Base-by-base conservation (phyloP, 1,139 yeast species). In the Magnusiomyces ingens region DNA sequence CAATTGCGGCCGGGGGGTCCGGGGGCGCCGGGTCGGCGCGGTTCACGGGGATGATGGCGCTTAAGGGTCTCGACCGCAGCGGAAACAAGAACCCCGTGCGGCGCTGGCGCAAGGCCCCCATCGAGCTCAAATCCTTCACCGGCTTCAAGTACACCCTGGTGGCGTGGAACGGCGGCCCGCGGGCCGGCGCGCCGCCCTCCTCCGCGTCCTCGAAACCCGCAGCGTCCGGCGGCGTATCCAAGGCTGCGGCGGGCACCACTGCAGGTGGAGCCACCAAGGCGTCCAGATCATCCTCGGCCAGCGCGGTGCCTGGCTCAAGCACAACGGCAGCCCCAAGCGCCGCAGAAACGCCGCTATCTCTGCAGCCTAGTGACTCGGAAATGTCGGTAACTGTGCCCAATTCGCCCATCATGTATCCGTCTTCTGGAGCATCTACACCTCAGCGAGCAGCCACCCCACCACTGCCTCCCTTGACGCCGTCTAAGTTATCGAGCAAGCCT, bases 51-150 rank as follows among this genome's bases (percentile, higher is more conserved):
- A 35, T 43, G 12, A 5, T 43, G 13, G 60, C 62, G 26, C 52
- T 65, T 43, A 52, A 66, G 32, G 68, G 69, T 2, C 65, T 79
- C 55, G 84, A 80, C 59, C 75, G 75, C 57, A 67, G 77, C 10
- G 82, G 83, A 1, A 73, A 69, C 52, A n/a, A n/a, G n/a, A 17
- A 35, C 36, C 78, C 80, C 21, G 72, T 74, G 41, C 72, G 77
- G 53, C 74, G 71, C 59, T 82, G 87, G 86, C 65, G 62, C 8
- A 79, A 79, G 61, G 69, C 71, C 52, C 75, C 78, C 1, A 60
- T 74, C 12, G 62, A 70, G 49, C 74, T 82, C 59, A 79, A 78
- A 64, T 76, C 82, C n/a, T 81, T 82, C 61, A 80, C 84, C 12
- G 85, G 87, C 12, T 78, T 76, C 62, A 74, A 74, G 57, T 76